Evolutionary conservation across 306 rosid species (phyloP), one percentile per base, ranked within the genome.

Genomic region (Lathyrus tuberosus): DNA sequence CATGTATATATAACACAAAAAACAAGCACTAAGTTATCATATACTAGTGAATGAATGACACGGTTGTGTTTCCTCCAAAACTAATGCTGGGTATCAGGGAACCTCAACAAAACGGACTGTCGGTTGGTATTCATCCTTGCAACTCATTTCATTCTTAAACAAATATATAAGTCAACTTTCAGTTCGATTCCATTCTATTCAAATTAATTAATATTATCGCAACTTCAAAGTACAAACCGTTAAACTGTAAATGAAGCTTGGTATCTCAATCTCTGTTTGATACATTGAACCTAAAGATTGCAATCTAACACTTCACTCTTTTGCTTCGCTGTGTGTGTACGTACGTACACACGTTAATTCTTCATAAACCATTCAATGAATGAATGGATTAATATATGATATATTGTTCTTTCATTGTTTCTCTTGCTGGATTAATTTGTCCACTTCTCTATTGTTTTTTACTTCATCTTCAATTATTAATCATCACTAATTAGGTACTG

Each of bases 281-380:
- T 71, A 42, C 76, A 59, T 28, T 59, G 76, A 71, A 71, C 67
- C 65, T 71, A 0, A 31, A 71, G 76, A 71, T 70, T 24, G 35
- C 12, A 30, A 57, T 71, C 76, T 63, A 62, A 63, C 37, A 41
- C 17, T 40, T 12, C n/a, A 40, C 11, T 17, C 30, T 3, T 37
- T 35, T 4, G 66, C 28, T 60, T 62, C 44, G 48, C 67, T 38
- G 40, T 57, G 62, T 28, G 40, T 13, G 40, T 28, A 28, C 18
- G 3, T 24, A 47, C 22, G 53, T 47, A 47, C 22, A 10, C 31
- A 11, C 37, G 8, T 28, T 26, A 56, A 56, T 56, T 56, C 8
- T 58, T 58, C 64, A 31, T 14, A 58, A 28, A 58, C 64, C 18
- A 31, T 58, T 33, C 64, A 58, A 58, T 58, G 24, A 30, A 31